Evolutionary conservation across 805 yeast genomes (phyloP).

Genomic region (Saitoella complicata): DNA sequence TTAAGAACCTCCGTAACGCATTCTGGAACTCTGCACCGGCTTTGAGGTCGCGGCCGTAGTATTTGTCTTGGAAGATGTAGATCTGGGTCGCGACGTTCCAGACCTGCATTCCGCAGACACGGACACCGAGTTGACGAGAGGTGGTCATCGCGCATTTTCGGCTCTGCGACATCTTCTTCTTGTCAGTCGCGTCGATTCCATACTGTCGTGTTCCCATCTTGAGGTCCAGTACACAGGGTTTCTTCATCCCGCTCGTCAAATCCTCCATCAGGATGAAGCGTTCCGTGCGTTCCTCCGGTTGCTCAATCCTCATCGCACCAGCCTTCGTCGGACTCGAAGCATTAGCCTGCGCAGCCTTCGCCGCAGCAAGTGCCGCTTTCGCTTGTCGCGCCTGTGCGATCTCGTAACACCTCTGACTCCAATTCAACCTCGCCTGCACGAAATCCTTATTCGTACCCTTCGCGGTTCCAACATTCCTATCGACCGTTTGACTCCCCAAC

Average conservation of each 20-base stretch:
- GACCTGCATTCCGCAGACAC: constrained; percentile 90
- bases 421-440: too few species aligned
- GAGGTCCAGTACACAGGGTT: constrained; percentile 84
- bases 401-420: too few species aligned
- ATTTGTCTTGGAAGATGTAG: constrained; percentile 68
- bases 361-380: too few species aligned
- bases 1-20: constrained; percentile 57
- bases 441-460: too few species aligned
- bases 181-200: constrained; percentile 72
- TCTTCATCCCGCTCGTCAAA: constrained; percentile 61
- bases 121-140: constrained; percentile 64
- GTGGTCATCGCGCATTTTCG: constrained; percentile 72
- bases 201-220: constrained; percentile 98
- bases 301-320: neutral
- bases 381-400: too few species aligned
- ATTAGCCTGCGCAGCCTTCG: too few species aligned
- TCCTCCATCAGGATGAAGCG: constrained; percentile 81
- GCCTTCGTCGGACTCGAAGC: too few species aligned
- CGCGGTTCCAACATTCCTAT: too few species aligned
- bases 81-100: constrained; percentile 35
- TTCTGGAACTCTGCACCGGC: constrained; percentile 65
- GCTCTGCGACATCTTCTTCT: constrained; percentile 65
- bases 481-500: too few species aligned
- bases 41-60: constrained; percentile 67
- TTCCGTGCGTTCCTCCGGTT: constrained; percentile 38